Percentiles rank a stretch among this genome's conserved stretches.
Conservation (phyloP, 2,329 filamentous ascomycete species). For the Didymella pomorum region DNA sequence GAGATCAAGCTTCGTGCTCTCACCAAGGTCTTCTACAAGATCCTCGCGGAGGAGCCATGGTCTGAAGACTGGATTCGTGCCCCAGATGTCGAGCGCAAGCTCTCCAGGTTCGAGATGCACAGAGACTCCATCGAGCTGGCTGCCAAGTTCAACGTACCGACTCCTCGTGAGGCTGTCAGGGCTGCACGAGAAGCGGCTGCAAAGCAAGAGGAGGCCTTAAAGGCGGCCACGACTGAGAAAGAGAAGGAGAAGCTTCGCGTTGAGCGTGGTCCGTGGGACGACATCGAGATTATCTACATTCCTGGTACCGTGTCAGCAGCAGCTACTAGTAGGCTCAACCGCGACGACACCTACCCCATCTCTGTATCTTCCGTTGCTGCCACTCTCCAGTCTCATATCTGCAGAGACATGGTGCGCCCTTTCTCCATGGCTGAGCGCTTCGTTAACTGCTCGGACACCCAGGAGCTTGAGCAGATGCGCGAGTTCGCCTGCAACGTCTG, state of each 20-base stretch:
- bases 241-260: conserved; percentile 32
- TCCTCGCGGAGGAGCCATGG: conserved; percentile 51
- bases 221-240: conserved; percentile 25
- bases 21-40: conserved; percentile 49
- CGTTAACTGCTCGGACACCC: conserved; percentile 42
- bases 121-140: conserved; percentile 46
- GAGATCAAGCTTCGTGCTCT: conserved; percentile 49
- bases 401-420: conserved; percentile 46
- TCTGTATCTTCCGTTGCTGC: conserved; percentile 46
- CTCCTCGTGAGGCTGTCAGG: conserved; percentile 44
- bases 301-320: conserved; percentile 49
- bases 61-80: conserved; percentile 50
- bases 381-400: conserved; percentile 46
- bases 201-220: conserved; percentile 28
- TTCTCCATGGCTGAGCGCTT: conserved; percentile 47
- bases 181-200: conserved; percentile 41
- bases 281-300: conserved; percentile 51
- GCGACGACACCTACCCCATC: conserved; percentile 46
- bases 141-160: conserved; percentile 36
- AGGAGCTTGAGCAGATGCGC: conserved; percentile 44
- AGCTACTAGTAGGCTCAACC: conserved; percentile 46
- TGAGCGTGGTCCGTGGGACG: conserved; percentile 45
- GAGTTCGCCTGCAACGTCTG: conserved; percentile 47
- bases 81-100: conserved; percentile 49
- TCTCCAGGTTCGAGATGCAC: conserved; percentile 50